These are phyloP conservation scores for Cyberlindnera misumaiensis DNA, from an alignment of 805 yeast genomes.

Conservation along the genomic window DNA sequence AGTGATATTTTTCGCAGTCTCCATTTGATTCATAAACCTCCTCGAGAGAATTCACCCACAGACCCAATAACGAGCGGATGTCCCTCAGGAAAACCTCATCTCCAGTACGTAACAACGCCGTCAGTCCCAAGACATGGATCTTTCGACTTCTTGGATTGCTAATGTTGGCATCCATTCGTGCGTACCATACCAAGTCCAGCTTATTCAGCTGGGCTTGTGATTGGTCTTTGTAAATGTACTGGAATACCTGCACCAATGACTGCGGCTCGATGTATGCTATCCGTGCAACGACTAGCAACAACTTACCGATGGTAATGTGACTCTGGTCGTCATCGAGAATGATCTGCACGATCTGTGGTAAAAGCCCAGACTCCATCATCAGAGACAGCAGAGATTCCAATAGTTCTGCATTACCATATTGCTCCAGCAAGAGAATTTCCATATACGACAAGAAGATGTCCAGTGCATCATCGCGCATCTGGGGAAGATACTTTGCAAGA, in stretches of 20 bases:
- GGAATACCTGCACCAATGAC: constrained; percentile 20
- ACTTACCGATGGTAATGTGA: constrained; percentile 26
- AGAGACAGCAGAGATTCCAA: constrained; percentile 16
- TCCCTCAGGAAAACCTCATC: constrained; percentile 24
- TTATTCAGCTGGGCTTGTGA: constrained; percentile 22
- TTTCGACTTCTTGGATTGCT: constrained; percentile 76
- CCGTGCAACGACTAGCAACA: constrained; percentile 30
- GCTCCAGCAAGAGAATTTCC: constrained; percentile 37
- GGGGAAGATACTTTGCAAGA: constrained; percentile 46
- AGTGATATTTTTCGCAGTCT: constrained; percentile 48
- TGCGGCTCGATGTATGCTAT: constrained; percentile 28
- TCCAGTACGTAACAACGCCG: constrained; percentile 40
- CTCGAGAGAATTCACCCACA: constrained; percentile 56
- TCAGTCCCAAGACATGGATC: constrained; percentile 54
- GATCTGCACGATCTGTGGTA: constrained; percentile 23
- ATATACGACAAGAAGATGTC: constrained; percentile 46
- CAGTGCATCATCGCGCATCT: constrained; percentile 66
- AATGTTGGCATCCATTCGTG: constrained; percentile 44
- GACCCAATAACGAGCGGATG: constrained; percentile 28
- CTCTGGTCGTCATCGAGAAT: constrained; percentile 27
- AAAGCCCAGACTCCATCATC: constrained; percentile 22
- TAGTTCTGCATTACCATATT: constrained; percentile 14
- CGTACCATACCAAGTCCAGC: constrained; percentile 31
- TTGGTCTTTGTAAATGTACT: constrained; percentile 24
- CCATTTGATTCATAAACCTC: constrained; percentile 65